Evolutionary conservation across 208 protist genomes (phyloP).

Genomic region (Angomonas desouzai): DNA sequence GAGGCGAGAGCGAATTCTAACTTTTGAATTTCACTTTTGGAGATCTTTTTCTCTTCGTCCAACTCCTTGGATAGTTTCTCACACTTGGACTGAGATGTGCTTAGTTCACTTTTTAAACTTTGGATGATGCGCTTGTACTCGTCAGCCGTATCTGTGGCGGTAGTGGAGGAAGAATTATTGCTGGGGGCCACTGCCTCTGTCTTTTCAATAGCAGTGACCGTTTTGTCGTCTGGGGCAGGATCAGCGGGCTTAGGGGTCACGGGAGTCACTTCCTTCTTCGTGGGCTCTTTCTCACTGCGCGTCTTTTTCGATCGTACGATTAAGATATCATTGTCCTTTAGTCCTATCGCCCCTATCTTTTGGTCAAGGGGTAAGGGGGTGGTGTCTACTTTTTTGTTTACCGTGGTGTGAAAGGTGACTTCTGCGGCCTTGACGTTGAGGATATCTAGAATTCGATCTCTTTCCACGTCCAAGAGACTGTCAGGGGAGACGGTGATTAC

Average conservation of each 20-base stretch:
- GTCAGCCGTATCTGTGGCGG: neutral
- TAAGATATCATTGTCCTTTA: slow-evolving; percentile 26
- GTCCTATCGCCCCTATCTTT: slow-evolving; percentile 15
- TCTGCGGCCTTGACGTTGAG: slow-evolving; percentile 13
- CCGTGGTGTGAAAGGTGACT: slow-evolving; percentile 25
- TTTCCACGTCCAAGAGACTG: slow-evolving; percentile 17
- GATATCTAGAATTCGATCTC: slow-evolving; percentile 12
- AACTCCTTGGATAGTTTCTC: neutral
- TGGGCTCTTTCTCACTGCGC: too few species aligned
- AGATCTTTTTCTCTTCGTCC: neutral
- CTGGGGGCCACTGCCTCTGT: too few species aligned
- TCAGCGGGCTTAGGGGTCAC: too few species aligned
- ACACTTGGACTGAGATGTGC: neutral
- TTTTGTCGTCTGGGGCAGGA: neutral
- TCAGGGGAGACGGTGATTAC: slow-evolving; percentile 20
- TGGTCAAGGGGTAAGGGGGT: slow-evolving; percentile 17
- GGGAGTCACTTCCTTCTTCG: too few species aligned
- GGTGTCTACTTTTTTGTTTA: slow-evolving; percentile 24
- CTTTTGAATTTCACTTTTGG: neutral
- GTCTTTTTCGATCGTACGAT: slow-evolving; percentile 27
- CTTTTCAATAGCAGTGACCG: neutral
- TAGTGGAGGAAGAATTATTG: too few species aligned
- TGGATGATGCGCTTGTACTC: neutral
- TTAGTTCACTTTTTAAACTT: neutral
- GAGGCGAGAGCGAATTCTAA: neutral